Base-by-base conservation (phyloP, 169 alveolate genomes). In the Plasmodium cynomolgi region DNA sequence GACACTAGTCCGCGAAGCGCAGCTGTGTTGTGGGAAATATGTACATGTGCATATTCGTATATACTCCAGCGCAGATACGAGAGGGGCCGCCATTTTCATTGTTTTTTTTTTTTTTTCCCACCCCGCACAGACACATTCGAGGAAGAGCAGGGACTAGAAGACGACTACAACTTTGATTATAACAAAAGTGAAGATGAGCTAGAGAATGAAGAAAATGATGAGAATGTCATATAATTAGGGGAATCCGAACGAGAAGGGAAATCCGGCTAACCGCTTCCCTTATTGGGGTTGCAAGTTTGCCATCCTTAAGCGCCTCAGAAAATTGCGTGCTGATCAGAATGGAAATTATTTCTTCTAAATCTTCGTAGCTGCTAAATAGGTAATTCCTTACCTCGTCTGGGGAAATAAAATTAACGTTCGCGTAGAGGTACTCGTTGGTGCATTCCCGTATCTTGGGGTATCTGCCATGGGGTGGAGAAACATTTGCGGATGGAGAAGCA, bases 361-460 rank as follows among this genome's bases (percentile, higher is more conserved):
- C 94, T 56, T 88, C 94, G 72, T 56, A 88, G 20, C 83, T 79
- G 39, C 37, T 80, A 68, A 88, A 88, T 88, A 88, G 83, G 83
- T 88, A 88, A 80, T 77, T 79, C 7, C 82, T 17, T 41, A 56
- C 68, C n/a, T 88, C 85, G 15, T 81, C 54, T 6, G 94, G 91
- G 50, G 91, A 79, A 41, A 88, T 88, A 39, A 88, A 88, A 68
- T 88, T 88, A 79, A 88, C 83, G 50, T 88, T 77, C 34, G 94
- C 47, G 50, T 88, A 88, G 33, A 88, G 50, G 73, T 88, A 88
- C 34, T 88, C 94, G 82, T 68, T 88, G 44, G 94, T 88, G 84
- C 77, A 88, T 80, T 88, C 94, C 26, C 94, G 41, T n/a, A 88
- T 88, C 83, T 88, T 88, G 41, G 94, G 94, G 56, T 88, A 88